Base-by-base conservation (phyloP, 2,329 filamentous ascomycete genomes). In the Verticillium alfalfae region DNA sequence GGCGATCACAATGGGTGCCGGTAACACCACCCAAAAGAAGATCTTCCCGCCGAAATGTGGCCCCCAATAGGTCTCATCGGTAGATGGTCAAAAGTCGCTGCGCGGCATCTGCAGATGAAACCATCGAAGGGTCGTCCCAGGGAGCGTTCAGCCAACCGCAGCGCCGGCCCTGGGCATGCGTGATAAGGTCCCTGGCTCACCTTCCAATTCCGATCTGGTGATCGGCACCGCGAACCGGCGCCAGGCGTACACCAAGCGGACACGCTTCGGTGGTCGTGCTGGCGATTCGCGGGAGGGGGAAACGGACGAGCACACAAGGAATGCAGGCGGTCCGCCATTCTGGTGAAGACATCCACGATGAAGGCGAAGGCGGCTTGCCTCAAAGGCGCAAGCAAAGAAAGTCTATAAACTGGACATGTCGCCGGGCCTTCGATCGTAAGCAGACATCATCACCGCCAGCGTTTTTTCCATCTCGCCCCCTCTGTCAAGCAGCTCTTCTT, bases 161-260 rank as follows among this genome's bases (percentile, higher is more conserved):
- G 45, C 39, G 34, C 54, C 39, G 60, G 63, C 60, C 61, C 63
- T 63, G 60, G 39, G 45, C 63, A 64, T 64, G 63, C 59, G 54
- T 58, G 62, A 64, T 64, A 63, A 62, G 62, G 54, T 60, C 34
- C 26, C 26, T 26, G 22, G 61, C 41, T 58, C 59, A 64, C 62
- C 56, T 65, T 63, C 62, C 63, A 31, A 41, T 65, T 65, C 60
- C 60, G 56, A 56, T 41, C 61, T 62, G 18, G 58, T 58, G 60
- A 57, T 56, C 49, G 58, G 49, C 56, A 63, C 63, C 38, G 62
- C 58, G 60, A 39, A 38, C 54, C 22, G 38, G 38, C 54, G 39
- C 54, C 54, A 49, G 52, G 57, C 31, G 60, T 36, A 49, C 59
- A 60, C 54, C 54, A 49, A 39, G 57, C 31, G 60, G 41, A 49